phyloP scores from a whole-genome alignment of 306 rosid species.

The Ammopiptanthus mongolicus region DNA sequence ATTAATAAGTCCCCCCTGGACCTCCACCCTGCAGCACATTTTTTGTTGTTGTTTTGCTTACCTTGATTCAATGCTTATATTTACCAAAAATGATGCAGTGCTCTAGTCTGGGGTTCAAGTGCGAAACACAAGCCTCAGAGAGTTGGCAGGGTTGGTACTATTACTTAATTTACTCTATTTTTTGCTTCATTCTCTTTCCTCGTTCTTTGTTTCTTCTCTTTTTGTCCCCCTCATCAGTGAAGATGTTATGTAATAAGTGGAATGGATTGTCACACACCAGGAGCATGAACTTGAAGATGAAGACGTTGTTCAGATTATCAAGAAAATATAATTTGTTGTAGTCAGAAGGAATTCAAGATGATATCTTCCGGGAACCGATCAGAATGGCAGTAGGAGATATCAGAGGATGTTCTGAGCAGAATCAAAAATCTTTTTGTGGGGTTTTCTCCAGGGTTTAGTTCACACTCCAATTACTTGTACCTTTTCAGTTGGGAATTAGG shows the following conservation, averaged over 20 bases:
- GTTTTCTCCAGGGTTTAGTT: not conserved
- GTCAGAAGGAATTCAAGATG: not conserved
- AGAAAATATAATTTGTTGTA: constrained; percentile 55
- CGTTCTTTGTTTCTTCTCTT: not conserved
- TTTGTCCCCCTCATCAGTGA: not conserved
- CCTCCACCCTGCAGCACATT: not conserved
- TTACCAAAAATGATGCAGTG: constrained; percentile 49
- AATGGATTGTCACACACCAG: constrained; percentile 33
- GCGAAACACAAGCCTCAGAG: constrained; percentile 97
- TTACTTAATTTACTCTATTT: constrained; percentile 1
- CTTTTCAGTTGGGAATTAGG: constrained; percentile 12
- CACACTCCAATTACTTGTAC: constrained; percentile 8
- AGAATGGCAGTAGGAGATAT: constrained; percentile 1
- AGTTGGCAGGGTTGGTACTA: constrained; percentile 77
- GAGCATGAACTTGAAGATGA: constrained; percentile 96
- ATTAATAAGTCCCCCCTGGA: not conserved
- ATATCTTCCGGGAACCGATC: not conserved
- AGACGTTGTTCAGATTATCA: constrained; percentile 95
- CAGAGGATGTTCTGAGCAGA: constrained; percentile 9
- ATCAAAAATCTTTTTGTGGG: not conserved
- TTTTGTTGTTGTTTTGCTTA: not conserved
- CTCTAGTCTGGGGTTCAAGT: constrained; percentile 96
- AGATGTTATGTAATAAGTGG: constrained; percentile 5
- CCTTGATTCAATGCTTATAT: constrained; percentile 7
- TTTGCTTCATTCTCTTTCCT: not conserved